Evolutionary conservation across 2,329 filamentous ascomycete species (phyloP), one percentile per base, ranked within the genome.

Genomic region (Fusarium longipes): DNA sequence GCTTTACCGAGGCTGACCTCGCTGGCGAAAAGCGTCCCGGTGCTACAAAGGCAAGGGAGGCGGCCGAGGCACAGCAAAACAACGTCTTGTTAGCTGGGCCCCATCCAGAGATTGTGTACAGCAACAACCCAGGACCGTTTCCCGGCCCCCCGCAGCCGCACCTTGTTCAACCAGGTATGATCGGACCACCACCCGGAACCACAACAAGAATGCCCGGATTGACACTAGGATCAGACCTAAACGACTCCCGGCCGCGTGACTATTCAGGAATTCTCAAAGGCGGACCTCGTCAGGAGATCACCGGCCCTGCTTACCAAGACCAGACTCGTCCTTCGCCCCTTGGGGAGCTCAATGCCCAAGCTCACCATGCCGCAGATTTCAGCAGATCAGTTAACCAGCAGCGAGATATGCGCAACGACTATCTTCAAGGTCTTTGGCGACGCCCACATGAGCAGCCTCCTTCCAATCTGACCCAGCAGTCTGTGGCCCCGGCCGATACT

Each of bases 11-110:
- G 77, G 93, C 96, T 66, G 96, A 99, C 78, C 85, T 94, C 49
- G 96, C 96, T 6, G 96, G 96, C 38, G 96, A 99, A 81, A 98
- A 99, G 83, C 87, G 96, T 67, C 96, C 96, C 8, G 96, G 96
- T 53, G 94, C 92, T 36, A 89, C 93, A 59, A 97, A 96, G 81
- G 91, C 92, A 63, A 87, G 95, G 74, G 93, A 97, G 81, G 91
- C 92, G 40, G 90, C 91, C 14, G 89, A 91, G 52, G 91, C 91
- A 81, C 70, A 71, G 74, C 65, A 70, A 74, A 87, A 83, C 70
- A 87, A 86, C 47, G 86, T 86, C 62, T 73, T 88, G 51, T 82
- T 91, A 52, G 86, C 88, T 51, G 84, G 90, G 53, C 88, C 90
- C 29, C 93, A 96, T 74, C 90, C 91, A 53, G 92, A 97, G 79